These are phyloP conservation scores for Globisporangium splendens DNA, from an alignment of 352 stramenopile species.

Conservation along the genomic window DNA sequence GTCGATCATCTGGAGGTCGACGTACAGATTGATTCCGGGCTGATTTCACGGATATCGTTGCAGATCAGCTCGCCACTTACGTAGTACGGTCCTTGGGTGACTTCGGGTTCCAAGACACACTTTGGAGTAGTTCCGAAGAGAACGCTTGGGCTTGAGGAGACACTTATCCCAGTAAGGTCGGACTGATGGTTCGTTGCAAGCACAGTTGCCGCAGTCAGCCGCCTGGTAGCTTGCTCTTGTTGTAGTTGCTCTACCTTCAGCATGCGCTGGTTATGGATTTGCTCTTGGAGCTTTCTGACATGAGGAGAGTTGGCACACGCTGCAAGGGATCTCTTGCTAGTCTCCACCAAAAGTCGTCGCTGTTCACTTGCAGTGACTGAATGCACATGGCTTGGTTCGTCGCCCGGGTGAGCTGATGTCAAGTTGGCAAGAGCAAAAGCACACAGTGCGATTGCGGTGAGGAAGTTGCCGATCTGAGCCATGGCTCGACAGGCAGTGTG, in stretches of 20 bases:
- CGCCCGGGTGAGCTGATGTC: too few relatives aligned
- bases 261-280: too few relatives aligned
- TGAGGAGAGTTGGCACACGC: too few relatives aligned
- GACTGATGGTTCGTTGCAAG: conserved; percentile 9
- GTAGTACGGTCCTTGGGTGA: conserved; percentile 11
- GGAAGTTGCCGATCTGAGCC: too few relatives aligned
- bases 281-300: too few relatives aligned
- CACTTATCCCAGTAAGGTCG: neutral
- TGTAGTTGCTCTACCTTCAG: neutral
- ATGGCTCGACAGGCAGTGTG: too few relatives aligned
- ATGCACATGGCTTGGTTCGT: too few relatives aligned
- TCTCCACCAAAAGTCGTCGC: too few relatives aligned
- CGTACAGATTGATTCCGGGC: conserved; percentile 1
- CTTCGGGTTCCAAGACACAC: conserved; percentile 11
- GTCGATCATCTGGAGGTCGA: conserved; percentile 13
- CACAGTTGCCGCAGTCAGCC: conserved; percentile 1
- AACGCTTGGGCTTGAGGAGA: neutral
- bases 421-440: too few relatives aligned
- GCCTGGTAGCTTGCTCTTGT: neutral
- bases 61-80: conserved; percentile 12
- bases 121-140: conserved; percentile 8
- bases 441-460: too few relatives aligned
- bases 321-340: too few relatives aligned
- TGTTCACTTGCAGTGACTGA: too few relatives aligned
- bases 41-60: conserved; percentile 10